Evolutionary conservation across 352 stramenopile species (phyloP).

Genomic region (Pythium rhizo-oryzae): DNA sequence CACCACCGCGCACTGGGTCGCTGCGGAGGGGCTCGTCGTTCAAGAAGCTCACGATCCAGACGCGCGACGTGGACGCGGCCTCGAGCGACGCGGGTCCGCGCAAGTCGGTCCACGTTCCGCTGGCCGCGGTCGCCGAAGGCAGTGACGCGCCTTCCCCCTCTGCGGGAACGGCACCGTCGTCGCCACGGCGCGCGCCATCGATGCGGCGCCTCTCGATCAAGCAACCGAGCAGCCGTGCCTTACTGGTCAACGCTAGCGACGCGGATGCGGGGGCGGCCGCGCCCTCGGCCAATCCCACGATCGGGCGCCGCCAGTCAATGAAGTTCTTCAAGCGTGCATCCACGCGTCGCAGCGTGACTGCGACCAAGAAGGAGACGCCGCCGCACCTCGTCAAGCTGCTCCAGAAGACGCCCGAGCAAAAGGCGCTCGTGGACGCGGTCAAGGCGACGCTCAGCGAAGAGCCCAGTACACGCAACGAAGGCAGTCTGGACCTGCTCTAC

Average conservation of each 20-base stretch:
- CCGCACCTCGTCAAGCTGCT: conserved; percentile 60
- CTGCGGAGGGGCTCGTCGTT: conserved; percentile 6
- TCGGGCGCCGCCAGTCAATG: conserved; percentile 16
- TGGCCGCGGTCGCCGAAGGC: neutral
- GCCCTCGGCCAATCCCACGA: neutral
- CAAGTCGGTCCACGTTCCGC: neutral
- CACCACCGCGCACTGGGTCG: neutral
- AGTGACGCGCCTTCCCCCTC: neutral
- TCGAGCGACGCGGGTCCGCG: neutral
- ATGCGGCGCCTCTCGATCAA: conserved; percentile 13
- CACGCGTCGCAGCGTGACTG: conserved; percentile 6
- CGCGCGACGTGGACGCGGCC: neutral
- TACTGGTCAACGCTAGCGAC: neutral
- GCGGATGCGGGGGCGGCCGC: neutral
- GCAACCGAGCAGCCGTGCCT: neutral
- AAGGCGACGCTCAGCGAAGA: conserved; percentile 62
- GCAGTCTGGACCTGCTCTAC: conserved; percentile 73
- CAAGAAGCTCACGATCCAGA: conserved; percentile 14
- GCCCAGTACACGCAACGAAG: conserved; percentile 53
- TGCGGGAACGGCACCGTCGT: neutral
- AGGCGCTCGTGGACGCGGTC: conserved; percentile 48
- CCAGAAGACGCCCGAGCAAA: conserved; percentile 54
- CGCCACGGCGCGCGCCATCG: neutral
- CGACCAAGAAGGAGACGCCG: conserved; percentile 39
- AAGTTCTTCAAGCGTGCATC: conserved; percentile 18